These are phyloP conservation scores for Tylopilus vinaceipallidus DNA, from an alignment of 768 basidiomycete genomes.

Conservation along the genomic window DNA sequence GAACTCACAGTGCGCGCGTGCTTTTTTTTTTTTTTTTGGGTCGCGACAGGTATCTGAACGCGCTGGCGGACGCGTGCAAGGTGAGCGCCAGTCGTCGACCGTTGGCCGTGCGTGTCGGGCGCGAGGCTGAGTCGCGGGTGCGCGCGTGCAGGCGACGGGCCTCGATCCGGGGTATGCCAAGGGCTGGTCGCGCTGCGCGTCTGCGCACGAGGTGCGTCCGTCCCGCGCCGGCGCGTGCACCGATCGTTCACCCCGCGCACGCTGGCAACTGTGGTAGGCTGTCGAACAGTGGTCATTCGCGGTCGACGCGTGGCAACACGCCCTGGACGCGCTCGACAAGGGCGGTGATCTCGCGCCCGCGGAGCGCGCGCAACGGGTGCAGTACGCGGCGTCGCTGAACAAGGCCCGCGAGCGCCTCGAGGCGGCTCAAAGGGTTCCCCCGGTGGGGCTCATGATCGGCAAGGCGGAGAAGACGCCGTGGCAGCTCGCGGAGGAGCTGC, in stretches of 20 bases:
- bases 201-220: not conserved
- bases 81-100: no score
- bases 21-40: no score
- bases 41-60: not conserved
- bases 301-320: not conserved
- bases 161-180: slow-evolving; percentile 1
- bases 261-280: no score
- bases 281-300: not conserved
- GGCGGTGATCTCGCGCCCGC: not conserved
- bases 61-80: not conserved
- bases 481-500: slow-evolving; percentile 3
- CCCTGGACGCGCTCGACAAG: not conserved
- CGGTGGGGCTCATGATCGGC: no score
- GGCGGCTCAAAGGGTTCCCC: not conserved
- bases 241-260: no score
- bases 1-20: no score
- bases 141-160: not conserved
- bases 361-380: not conserved
- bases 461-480: not conserved
- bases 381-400: not conserved
- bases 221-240: no score
- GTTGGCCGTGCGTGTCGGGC: no score
- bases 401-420: not conserved
- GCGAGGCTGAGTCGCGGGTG: not conserved
- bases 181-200: slow-evolving; percentile 1